A percentile compares a stretch with the other conserved stretches of the same genome.
Conservation (phyloP, 2,329 filamentous ascomycete genomes). For the Parastagonospora nodorum region DNA sequence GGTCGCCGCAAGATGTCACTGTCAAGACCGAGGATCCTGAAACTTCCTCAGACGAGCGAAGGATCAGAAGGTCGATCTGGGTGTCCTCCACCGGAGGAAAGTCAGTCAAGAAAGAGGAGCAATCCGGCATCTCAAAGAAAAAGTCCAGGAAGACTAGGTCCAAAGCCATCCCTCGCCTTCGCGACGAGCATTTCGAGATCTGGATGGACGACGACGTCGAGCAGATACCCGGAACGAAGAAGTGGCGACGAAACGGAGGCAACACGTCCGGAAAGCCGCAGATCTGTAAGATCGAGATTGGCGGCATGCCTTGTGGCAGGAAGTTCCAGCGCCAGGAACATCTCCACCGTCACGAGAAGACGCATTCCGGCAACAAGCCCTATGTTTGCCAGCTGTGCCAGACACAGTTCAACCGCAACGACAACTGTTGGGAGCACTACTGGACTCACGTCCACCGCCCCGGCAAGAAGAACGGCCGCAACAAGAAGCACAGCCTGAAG, state of each 20-base stretch:
- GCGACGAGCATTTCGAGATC: constrained; percentile 7
- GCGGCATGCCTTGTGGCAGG: constrained; percentile 10
- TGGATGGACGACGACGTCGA: constrained; percentile 8
- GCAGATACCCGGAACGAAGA: constrained; percentile 3
- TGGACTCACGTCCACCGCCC: constrained; percentile 34
- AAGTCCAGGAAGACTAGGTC: constrained; percentile 10
- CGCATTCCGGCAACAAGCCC: constrained; percentile 23
- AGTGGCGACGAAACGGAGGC: constrained; percentile 5
- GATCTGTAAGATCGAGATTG: neutral
- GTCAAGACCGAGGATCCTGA: constrained; percentile 29
- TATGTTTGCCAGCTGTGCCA: constrained; percentile 32
- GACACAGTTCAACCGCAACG: constrained; percentile 37
- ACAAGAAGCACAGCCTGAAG: constrained; percentile 24
- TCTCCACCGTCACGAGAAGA: constrained; percentile 35
- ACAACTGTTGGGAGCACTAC: constrained; percentile 44
- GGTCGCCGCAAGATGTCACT: constrained; percentile 27
- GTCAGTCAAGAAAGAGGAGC: constrained; percentile 25
- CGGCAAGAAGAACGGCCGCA: constrained; percentile 35
- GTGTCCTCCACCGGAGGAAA: constrained; percentile 32
- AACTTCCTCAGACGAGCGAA: constrained; percentile 14
- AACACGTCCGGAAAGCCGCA: neutral
- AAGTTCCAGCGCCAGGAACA: constrained; percentile 38
- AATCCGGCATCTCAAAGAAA: constrained; percentile 10
- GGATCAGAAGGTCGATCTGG: constrained; percentile 24
- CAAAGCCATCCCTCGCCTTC: constrained; percentile 9